These are phyloP conservation scores for Cyberlindnera lachancei DNA, from an alignment of 805 yeast species.

Conservation along the genomic window DNA sequence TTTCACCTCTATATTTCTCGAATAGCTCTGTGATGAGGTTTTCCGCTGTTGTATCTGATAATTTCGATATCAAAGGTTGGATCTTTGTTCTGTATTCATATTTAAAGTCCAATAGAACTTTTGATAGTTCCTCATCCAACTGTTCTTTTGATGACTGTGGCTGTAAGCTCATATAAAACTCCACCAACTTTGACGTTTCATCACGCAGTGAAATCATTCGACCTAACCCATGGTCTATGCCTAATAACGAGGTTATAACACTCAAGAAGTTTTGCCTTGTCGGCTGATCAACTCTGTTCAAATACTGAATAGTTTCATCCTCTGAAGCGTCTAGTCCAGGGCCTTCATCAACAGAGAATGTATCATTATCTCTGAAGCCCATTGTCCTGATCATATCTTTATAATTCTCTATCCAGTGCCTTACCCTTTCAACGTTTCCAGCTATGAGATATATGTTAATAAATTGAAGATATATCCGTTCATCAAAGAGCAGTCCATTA, in stretches of 20 bases:
- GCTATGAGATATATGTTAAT: constrained; percentile 26
- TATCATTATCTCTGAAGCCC: constrained; percentile 17
- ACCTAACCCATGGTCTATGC: constrained; percentile 1
- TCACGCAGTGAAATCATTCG: background rate
- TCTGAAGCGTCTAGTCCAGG: constrained; percentile 21
- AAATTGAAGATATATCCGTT: constrained; percentile 29
- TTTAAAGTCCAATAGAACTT: constrained; percentile 19
- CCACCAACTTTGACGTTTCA: constrained; percentile 15
- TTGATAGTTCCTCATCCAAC: constrained; percentile 14
- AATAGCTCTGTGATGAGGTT: constrained; percentile 13
- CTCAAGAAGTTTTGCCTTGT: constrained; percentile 21
- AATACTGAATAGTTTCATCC: constrained; percentile 22
- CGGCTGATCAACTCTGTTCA: constrained; percentile 23
- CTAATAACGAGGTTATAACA: constrained; percentile 21
- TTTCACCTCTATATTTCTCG: constrained; percentile 12
- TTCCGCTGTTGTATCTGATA: constrained; percentile 11
- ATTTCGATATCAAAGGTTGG: constrained; percentile 14
- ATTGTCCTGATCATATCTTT: constrained; percentile 19
- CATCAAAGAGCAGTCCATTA: no score
- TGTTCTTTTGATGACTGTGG: constrained; percentile 7
- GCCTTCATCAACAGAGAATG: no score
- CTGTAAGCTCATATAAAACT: constrained; percentile 19
- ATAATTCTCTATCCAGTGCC: constrained; percentile 26
- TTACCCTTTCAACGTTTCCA: constrained; percentile 22
- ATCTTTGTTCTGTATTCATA: constrained; percentile 19